A percentile compares a stretch with the other conserved stretches of the same genome.
Conservation (phyloP, 129 eudicot species). For the Flaveria robusta region DNA sequence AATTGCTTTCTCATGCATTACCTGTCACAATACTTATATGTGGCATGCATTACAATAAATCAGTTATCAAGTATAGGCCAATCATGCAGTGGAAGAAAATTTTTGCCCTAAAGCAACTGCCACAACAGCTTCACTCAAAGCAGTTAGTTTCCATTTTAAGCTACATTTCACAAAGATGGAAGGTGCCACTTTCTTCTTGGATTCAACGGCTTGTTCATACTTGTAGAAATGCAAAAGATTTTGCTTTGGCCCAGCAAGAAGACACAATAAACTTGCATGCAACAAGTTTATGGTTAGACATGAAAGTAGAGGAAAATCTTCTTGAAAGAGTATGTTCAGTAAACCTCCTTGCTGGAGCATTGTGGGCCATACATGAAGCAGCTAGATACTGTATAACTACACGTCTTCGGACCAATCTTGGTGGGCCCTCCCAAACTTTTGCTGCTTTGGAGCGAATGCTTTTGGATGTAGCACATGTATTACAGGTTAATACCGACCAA, state of each 20-base stretch:
- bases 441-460: slow-evolving; percentile 99
- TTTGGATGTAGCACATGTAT: slow-evolving; percentile 76
- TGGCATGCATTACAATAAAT: slow-evolving; percentile 57
- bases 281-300: slow-evolving; percentile 59
- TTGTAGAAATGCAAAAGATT: slow-evolving; percentile 61
- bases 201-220: slow-evolving; percentile 76
- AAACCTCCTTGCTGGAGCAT: slow-evolving; percentile 85
- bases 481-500: slow-evolving; percentile 78
- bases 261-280: slow-evolving; percentile 49
- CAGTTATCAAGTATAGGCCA: slow-evolving; percentile 40
- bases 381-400: slow-evolving; percentile 94
- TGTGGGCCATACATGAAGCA: slow-evolving; percentile 99
- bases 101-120: slow-evolving; percentile 84
- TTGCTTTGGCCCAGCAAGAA: slow-evolving; percentile 50
- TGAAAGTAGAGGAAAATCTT: slow-evolving; percentile 66
- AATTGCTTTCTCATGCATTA: slow-evolving; percentile 63
- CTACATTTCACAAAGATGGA: slow-evolving; percentile 97
- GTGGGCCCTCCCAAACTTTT: slow-evolving; percentile 99
- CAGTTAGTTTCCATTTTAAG: slow-evolving; percentile 91
- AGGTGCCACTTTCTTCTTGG: slow-evolving; percentile 98
- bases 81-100: slow-evolving; percentile 77
- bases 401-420: slow-evolving; percentile 96
- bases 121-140: slow-evolving; percentile 92
- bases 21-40: slow-evolving; percentile 65
- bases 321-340: slow-evolving; percentile 68